These are phyloP conservation scores for Leishmania aethiopica DNA, from an alignment of 208 protist genomes.

Conservation along the genomic window DNA sequence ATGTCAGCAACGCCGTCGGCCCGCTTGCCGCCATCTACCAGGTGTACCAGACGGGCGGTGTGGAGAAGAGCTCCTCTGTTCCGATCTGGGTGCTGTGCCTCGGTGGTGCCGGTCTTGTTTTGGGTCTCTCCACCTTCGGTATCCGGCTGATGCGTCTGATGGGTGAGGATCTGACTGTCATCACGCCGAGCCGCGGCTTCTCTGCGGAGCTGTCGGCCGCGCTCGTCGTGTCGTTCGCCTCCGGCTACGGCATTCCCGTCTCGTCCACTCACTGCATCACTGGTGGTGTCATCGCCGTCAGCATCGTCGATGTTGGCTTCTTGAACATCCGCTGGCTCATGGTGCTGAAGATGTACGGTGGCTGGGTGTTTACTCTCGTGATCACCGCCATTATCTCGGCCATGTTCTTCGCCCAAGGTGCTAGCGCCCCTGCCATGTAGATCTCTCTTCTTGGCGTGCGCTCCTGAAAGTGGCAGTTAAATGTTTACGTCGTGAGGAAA, in stretches of 20 bases:
- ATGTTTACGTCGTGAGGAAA: background rate
- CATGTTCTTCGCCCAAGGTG: constrained; percentile 59
- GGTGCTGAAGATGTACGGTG: constrained; percentile 64
- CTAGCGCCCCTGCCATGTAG: constrained; percentile 41
- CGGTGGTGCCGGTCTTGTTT: constrained; percentile 58
- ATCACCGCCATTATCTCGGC: constrained; percentile 53
- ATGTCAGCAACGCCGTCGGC: constrained; percentile 74
- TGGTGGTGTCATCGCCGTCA: constrained; percentile 75
- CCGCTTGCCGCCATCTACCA: constrained; percentile 69
- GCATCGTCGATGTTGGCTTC: constrained; percentile 69
- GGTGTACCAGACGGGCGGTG: constrained; percentile 43
- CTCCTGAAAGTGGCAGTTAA: background rate
- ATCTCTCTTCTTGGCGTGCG: background rate
- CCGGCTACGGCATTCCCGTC: constrained; percentile 71
- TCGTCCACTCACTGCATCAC: constrained; percentile 92
- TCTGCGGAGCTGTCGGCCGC: constrained; percentile 65
- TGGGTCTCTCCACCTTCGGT: constrained; percentile 67
- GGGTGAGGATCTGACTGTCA: constrained; percentile 64
- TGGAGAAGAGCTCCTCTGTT: constrained; percentile 20
- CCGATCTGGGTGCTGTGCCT: constrained; percentile 68
- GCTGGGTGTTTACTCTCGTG: constrained; percentile 61
- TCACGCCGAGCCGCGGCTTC: constrained; percentile 68
- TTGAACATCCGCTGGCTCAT: constrained; percentile 57
- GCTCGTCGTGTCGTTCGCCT: constrained; percentile 72
- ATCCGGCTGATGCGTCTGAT: constrained; percentile 63